Base-by-base conservation (phyloP, 176 grass and related monocot species). In the Oryza coarctata region DNA sequence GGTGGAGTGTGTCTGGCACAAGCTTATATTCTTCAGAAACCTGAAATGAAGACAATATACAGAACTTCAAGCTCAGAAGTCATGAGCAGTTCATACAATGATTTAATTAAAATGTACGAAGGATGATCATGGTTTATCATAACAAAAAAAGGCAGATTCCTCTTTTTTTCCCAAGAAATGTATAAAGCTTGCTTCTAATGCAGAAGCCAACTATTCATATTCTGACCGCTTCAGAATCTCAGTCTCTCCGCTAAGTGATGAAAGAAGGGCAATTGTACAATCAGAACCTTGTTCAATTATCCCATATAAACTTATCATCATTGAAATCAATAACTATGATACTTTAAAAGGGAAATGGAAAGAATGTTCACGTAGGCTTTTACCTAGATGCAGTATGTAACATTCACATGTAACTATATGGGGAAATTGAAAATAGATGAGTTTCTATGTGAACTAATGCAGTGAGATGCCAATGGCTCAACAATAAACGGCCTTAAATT, bases 11-110 rank as follows among this genome's bases (percentile, higher is more conserved):
- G 73, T 98, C 93, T 60, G 93, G 88, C 43, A 98, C 93, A 82
- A 98, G 90, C 52, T 80, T 91, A 81, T 91, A 95, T 87, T 93
- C 96, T 60, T 98, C 92, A 14, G 92, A 91, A 73, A 98, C 96
- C 93, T 98, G 85, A 61, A 84, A 36, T n/a, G 66, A 50, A 52
- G 25, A 77, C 23, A 61, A 60, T 44, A 23, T 60, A 30, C 23
- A 76, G 69, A 71, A 76, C 71, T 76, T 83, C 27, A 88, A 76
- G 41, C 18, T 49, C 9, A 57, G 49, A 80, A 83, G 9, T 65
- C 7, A 41, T 65, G 35, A 68, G 22, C 58, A 73, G 14, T 23
- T 6, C 55, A 60, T 60, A 60, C 49, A 76, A 71, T 65, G 67
- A 60, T 27, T 60, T 22, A 17, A 22, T n/a, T 55, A 7, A 88